Evolutionary conservation across 2,329 filamentous ascomycete species (phyloP).

Genomic region (Penicillium freii): DNA sequence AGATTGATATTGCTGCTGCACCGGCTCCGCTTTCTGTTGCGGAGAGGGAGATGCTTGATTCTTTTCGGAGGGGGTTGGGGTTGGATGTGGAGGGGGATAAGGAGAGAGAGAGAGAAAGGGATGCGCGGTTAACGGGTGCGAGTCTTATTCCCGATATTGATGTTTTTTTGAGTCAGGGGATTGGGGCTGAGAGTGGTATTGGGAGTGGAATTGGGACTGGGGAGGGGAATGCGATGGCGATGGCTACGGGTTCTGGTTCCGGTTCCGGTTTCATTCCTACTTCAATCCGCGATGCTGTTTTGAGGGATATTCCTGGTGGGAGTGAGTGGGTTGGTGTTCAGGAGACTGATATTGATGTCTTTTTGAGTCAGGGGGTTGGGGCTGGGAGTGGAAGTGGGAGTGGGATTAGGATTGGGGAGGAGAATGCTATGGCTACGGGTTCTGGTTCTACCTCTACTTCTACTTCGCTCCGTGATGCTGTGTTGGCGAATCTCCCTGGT

Average conservation of each 20-base stretch:
- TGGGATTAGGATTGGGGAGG: neutral
- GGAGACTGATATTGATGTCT: conserved; percentile 36
- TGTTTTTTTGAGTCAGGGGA: conserved; percentile 22
- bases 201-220: neutral
- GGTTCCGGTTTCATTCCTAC: conserved; percentile 1
- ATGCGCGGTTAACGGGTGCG: conserved; percentile 22
- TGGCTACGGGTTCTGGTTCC: neutral
- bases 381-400: neutral
- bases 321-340: conserved; percentile 36
- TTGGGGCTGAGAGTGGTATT: neutral
- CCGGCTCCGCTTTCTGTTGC: conserved; percentile 23
- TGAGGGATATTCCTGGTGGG: conserved; percentile 33
- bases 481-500: conserved; percentile 31
- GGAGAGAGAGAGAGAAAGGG: no score
- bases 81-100: neutral
- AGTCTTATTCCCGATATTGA: conserved; percentile 39
- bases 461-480: conserved; percentile 30
- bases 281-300: conserved; percentile 31
- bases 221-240: neutral
- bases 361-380: conserved; percentile 18
- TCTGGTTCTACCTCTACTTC: neutral
- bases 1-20: conserved; percentile 14
- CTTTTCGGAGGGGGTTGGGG: conserved; percentile 23
- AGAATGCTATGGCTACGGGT: neutral
- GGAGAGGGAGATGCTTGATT: conserved; percentile 35